Base-by-base conservation (phyloP, 176 grass and related monocot genomes). In the Juncus inflexus region DNA sequence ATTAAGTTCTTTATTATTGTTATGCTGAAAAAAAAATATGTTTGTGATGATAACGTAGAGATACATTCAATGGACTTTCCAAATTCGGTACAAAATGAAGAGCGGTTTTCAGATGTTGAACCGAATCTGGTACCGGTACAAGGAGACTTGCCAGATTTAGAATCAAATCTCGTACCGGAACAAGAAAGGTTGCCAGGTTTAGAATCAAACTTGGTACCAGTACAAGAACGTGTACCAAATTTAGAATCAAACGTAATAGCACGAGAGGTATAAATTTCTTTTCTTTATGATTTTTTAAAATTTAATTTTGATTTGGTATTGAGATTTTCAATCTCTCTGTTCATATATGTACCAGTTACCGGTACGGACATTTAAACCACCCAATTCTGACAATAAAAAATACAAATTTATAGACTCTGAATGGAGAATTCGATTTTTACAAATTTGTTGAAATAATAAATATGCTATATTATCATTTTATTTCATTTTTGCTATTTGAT, bases 31-130 rank as follows among this genome's bases (percentile, higher is more conserved):
- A 14, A 19, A 62, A 15, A 61, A 37, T 11, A 35, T 15, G 9
- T 15, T 62, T 51, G 12, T 74, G 10, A 74, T 12, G 16, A 35
- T 70, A 16, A 68, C 67, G 14, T 58, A 82, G 62, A 80, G 55
- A 80, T 67, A 65, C 42, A 58, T n/a, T 62, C 57, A 15, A 40
- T 61, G 71, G 60, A 64, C 37, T 42, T 19, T 62, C 60, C 59
- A 19, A 61, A 36, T 12, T 19, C 12, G 57, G 60, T 19, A 35
- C 60, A 3, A 57, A 15, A 6, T 9, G 43, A 47, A 47, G 43
- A 47, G 43, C 43, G 43, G 6, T 5, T 9, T 47, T 47, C 9
- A 9, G 43, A 47, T 47, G 0, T 47, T 9, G 43, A 47, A 47
- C 43, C 43, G 38, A 55, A 55, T 37, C 51, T 12, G 2, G 12